Base-by-base conservation (phyloP, 2,329 filamentous ascomycete genomes). In the Dothistroma pini region DNA sequence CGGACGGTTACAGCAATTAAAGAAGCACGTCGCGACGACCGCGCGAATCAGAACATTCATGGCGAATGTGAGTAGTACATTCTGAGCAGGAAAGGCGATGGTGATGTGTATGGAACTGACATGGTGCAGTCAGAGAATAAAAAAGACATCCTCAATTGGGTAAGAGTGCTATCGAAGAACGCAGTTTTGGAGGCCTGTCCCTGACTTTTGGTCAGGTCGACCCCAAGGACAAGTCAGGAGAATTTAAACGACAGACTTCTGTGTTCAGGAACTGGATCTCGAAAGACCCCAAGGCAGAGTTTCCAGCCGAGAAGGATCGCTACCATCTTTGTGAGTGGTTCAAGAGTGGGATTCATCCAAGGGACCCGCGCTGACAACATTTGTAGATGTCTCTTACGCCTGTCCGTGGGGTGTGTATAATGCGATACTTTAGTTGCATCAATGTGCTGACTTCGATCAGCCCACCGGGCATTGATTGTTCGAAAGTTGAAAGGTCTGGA, bases 401-500 rank as follows among this genome's bases (percentile, higher is more conserved):
- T 97, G 93, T 76, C 93, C 93, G 4, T 97, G 93, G 93, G 88
- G 81, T 83, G 71, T 60, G 77, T 71, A 6, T 6, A 29, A 22
- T 21, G 19, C 7, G 14, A 11, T 0, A 38, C 3, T 34, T 12
- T 54, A 11, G 52, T 52, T 8, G 11, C 1, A 50, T 8, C 16
- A 35, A 14, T 31, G 14, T 31, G 22, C 41, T 51, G 14, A 52
- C 29, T 25, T n/a, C 21, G 47, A 3, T 35, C 76, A 87, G 93
- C 93, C 5, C 91, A 91, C 72, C 88, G 95, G 49, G 89, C 91
- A 0, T 81, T 97, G 66, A 96, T 97, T 68, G 89, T 90, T 2
- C 85, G 93, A 61, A 89, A 91, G 75, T 83, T 99, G 71, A 99
- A 97, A 80, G 95, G 93, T 0, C 83, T 99, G 0, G 90, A 97